These are phyloP conservation scores for Scutellaria baicalensis DNA, from an alignment of 257 asterid genomes.

Conservation along the genomic window DNA sequence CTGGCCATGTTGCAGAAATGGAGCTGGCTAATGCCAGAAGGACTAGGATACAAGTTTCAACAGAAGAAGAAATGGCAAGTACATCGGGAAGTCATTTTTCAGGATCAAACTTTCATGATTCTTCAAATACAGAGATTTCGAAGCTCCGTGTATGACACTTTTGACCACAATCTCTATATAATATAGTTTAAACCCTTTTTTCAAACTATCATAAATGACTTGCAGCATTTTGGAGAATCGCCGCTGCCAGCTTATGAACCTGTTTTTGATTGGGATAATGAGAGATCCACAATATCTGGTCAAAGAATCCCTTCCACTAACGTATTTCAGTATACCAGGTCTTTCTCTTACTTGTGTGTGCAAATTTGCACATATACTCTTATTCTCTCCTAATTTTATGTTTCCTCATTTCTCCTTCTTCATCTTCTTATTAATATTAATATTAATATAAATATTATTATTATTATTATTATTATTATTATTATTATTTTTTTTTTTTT, in stretches of 20 bases:
- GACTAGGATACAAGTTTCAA: slow-evolving; percentile 50
- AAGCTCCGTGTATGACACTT: slow-evolving; percentile 37
- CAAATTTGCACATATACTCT: slow-evolving; percentile 5
- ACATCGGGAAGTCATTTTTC: slow-evolving; percentile 66
- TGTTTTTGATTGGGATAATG: slow-evolving; percentile 96
- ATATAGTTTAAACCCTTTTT: neutral
- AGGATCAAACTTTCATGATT: slow-evolving; percentile 41
- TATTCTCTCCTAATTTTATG: neutral
- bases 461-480: neutral
- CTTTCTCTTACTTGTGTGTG: slow-evolving; percentile 12
- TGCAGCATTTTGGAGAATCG: slow-evolving; percentile 98
- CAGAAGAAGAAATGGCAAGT: slow-evolving; percentile 71
- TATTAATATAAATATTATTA: no score
- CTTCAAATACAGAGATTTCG: slow-evolving; percentile 34
- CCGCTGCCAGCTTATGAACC: slow-evolving; percentile 97
- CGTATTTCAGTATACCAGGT: slow-evolving; percentile 84
- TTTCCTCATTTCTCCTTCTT: slow-evolving; percentile 2
- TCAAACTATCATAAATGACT: slow-evolving; percentile 12
- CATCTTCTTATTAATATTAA: neutral
- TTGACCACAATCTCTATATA: slow-evolving; percentile 5
- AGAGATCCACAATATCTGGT: slow-evolving; percentile 88
- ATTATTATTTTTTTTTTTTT: slow-evolving; percentile 18
- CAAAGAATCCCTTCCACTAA: slow-evolving; percentile 83
- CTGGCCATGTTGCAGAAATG: slow-evolving; percentile 49
- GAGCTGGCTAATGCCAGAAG: slow-evolving; percentile 78